Evolutionary conservation across 2,329 filamentous ascomycete species (phyloP).

Genomic region (Fusarium abutilonis): DNA sequence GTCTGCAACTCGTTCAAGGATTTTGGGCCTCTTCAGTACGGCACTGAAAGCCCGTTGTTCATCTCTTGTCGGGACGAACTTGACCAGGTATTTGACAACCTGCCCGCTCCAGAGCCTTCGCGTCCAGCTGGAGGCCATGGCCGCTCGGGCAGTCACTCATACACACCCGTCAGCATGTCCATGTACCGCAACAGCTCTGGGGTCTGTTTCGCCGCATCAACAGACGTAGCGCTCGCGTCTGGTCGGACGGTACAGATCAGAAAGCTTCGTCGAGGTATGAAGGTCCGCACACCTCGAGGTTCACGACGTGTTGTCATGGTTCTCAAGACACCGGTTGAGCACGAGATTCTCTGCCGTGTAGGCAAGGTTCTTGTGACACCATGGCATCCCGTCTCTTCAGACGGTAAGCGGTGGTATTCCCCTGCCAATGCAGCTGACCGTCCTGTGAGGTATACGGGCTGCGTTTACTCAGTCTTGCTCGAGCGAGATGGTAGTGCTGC

Average conservation of each 20-base stretch:
- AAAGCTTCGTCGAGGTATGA: conserved; percentile 57
- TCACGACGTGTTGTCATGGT: conserved; percentile 60
- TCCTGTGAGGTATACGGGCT: conserved; percentile 57
- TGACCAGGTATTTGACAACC: conserved; percentile 59
- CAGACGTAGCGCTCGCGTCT: conserved; percentile 57
- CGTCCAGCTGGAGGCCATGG: background rate
- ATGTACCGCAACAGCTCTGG: conserved; percentile 54
- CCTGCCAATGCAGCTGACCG: conserved; percentile 52
- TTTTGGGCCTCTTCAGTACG: conserved; percentile 65
- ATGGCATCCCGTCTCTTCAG: conserved; percentile 65
- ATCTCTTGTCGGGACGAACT: conserved; percentile 59
- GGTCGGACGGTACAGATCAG: conserved; percentile 54
- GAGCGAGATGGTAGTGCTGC: conserved; percentile 55
- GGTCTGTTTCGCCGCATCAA: conserved; percentile 65
- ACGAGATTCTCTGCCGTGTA: conserved; percentile 57
- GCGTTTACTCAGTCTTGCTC: conserved; percentile 67
- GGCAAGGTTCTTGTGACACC: conserved; percentile 63
- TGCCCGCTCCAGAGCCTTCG: conserved; percentile 57
- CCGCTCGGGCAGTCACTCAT: conserved; percentile 10
- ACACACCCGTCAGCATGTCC: conserved; percentile 52
- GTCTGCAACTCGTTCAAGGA: conserved; percentile 72
- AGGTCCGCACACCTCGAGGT: conserved; percentile 62
- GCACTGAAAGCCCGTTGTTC: conserved; percentile 62
- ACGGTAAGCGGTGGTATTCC: conserved; percentile 57
- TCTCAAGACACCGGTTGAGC: conserved; percentile 58